These are phyloP conservation scores for Nemania diffusa DNA, from an alignment of 2,329 filamentous ascomycete genomes.

Conservation along the genomic window DNA sequence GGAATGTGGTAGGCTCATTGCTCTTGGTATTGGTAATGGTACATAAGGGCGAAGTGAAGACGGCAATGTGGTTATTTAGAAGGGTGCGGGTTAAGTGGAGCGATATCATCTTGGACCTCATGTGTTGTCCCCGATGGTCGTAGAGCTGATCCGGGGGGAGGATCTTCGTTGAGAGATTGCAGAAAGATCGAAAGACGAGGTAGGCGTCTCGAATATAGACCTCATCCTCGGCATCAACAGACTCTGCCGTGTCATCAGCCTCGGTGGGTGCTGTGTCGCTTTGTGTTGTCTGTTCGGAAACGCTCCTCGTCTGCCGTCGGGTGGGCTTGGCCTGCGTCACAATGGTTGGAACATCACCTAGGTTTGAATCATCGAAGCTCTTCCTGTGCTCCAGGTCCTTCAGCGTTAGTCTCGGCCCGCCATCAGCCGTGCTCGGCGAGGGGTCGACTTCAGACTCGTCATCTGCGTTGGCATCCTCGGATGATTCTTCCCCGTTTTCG, in stretches of 20 bases:
- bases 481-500: conserved; percentile 47
- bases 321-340: conserved; percentile 68
- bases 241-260: conserved; percentile 68
- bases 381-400: conserved; percentile 75
- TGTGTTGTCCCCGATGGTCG: conserved; percentile 91
- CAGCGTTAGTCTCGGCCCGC: conserved; percentile 67
- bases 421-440: conserved; percentile 50
- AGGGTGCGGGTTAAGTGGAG: conserved; percentile 95
- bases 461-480: conserved; percentile 49
- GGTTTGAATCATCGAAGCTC: conserved; percentile 74
- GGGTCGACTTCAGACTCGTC: conserved; percentile 44
- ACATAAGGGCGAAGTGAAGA: conserved; percentile 91
- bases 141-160: conserved; percentile 90
- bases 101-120: conserved; percentile 96
- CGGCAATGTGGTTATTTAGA: conserved; percentile 89
- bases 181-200: conserved; percentile 95
- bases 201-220: conserved; percentile 98
- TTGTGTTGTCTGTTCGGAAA: conserved; percentile 62
- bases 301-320: conserved; percentile 57
- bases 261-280: conserved; percentile 62
- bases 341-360: conserved; percentile 75
- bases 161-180: conserved; percentile 94
- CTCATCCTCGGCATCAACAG: conserved; percentile 82
- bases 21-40: conserved; percentile 92
- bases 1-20: conserved; percentile 87